Evolutionary conservation across 1,139 yeast species (phyloP).

Genomic region (Yamadazyma buinensis): DNA sequence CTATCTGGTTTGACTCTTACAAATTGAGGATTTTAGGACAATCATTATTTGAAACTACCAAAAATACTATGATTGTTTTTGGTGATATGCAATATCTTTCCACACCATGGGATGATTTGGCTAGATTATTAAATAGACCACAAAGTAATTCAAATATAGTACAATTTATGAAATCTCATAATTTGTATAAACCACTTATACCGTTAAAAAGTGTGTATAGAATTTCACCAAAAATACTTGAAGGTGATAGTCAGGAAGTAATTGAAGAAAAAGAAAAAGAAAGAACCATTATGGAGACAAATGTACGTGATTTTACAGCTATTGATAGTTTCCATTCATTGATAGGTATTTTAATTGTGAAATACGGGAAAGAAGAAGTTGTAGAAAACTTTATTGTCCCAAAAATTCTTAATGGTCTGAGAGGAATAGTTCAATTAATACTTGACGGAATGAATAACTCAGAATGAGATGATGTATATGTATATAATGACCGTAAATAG

Average conservation of each 20-base stretch:
- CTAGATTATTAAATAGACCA: constrained; percentile 15
- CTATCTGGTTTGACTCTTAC: constrained; percentile 10
- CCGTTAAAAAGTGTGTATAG: constrained; percentile 26
- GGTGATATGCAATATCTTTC: constrained; percentile 26
- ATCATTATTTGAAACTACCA: constrained; percentile 9
- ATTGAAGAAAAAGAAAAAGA: neutral
- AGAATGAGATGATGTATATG: too few species aligned
- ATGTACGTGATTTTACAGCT: constrained; percentile 23
- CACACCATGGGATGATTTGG: constrained; percentile 24
- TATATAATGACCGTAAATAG: too few species aligned
- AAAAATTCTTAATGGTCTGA: constrained; percentile 26
- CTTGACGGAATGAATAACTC: too few species aligned
- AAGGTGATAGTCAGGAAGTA: neutral
- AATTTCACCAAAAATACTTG: constrained; percentile 13
- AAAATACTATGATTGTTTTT: constrained; percentile 17
- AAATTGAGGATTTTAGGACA: constrained; percentile 13
- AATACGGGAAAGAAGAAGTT: constrained; percentile 23
- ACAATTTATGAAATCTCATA: constrained; percentile 31
- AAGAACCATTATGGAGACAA: neutral
- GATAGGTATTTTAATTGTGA: constrained; percentile 33
- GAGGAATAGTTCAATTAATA: too few species aligned
- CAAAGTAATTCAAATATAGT: constrained; percentile 20
- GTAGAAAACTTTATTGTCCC: constrained; percentile 25
- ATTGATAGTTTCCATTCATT: constrained; percentile 39
- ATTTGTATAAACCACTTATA: constrained; percentile 23